A percentile compares a stretch with the other conserved stretches of the same genome.
These are phyloP conservation scores for Kewa caespitosa DNA, from an alignment of 179 eudicot species.

Conservation along the genomic window DNA sequence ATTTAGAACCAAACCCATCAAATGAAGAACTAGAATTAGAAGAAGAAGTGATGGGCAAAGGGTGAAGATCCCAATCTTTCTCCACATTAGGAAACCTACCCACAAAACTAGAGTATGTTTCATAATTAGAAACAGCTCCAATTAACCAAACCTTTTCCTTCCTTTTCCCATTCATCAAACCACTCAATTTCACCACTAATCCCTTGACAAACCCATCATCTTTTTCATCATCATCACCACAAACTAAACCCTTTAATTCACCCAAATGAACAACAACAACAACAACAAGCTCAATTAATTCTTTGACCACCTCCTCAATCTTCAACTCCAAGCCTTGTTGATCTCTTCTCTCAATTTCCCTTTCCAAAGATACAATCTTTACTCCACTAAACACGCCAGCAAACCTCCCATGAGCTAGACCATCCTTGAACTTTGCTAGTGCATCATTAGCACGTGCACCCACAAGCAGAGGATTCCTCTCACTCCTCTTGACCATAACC, in stretches of 20 bases:
- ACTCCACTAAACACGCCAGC: slow-evolving; percentile 39
- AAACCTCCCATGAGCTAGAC: slow-evolving; percentile 30
- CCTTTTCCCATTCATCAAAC: slow-evolving; percentile 37
- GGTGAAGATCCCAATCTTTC: slow-evolving; percentile 78
- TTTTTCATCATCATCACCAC: neutral
- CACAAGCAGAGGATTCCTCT: slow-evolving; percentile 64
- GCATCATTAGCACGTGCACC: slow-evolving; percentile 70
- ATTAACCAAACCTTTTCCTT: slow-evolving; percentile 73
- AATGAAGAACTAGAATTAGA: slow-evolving; percentile 40
- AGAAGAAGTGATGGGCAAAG: slow-evolving; percentile 73
- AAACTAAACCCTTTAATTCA: slow-evolving; percentile 49
- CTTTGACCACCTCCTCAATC: slow-evolving; percentile 52
- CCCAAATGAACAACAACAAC: slow-evolving; percentile 51
- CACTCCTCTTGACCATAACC: slow-evolving; percentile 41
- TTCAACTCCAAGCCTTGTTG: slow-evolving; percentile 43
- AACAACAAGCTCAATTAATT: no score
- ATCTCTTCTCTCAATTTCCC: slow-evolving; percentile 36
- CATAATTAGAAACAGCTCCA: slow-evolving; percentile 48
- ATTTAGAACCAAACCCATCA: slow-evolving; percentile 43
- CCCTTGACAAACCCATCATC: slow-evolving; percentile 27
- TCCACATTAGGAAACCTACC: slow-evolving; percentile 55
- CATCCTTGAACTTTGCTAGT: slow-evolving; percentile 38
- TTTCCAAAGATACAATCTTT: slow-evolving; percentile 42
- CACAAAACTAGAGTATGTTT: slow-evolving; percentile 48
- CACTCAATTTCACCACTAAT: slow-evolving; percentile 44